A percentile compares a stretch with the other conserved stretches of the same genome.
These are phyloP conservation scores for Populus tomentosa DNA, from an alignment of 441 rosid species.

Conservation along the genomic window DNA sequence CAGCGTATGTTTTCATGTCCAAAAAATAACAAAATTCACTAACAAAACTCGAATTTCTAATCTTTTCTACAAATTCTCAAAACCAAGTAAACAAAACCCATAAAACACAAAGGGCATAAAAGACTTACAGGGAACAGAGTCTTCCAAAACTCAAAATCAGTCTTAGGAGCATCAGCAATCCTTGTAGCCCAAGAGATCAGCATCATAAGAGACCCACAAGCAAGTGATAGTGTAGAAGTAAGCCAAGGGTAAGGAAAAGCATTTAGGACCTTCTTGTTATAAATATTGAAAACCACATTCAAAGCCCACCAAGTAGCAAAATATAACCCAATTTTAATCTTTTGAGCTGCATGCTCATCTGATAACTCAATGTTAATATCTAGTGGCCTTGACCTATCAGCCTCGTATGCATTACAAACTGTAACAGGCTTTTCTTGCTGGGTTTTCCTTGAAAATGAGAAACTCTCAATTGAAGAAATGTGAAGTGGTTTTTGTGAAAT, in stretches of 20 bases:
- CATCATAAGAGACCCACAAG: conserved; percentile 92
- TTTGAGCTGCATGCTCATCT: conserved; percentile 40
- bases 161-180: conserved; percentile 79
- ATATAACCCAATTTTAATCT: conserved; percentile 69
- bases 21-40: not conserved
- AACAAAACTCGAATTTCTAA: not conserved
- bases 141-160: conserved; percentile 92
- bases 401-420: conserved; percentile 60
- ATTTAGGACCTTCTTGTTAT: conserved; percentile 95
- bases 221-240: conserved; percentile 87
- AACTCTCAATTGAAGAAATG: conserved; percentile 33
- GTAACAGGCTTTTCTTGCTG: conserved; percentile 18
- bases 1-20: not conserved
- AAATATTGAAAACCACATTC: conserved; percentile 90
- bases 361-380: conserved; percentile 56
- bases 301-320: conserved; percentile 97
- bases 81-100: not conserved
- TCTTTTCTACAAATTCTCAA: not conserved
- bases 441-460: conserved; percentile 19
- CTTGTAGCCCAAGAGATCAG: conserved; percentile 78
- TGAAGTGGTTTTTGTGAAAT: conserved; percentile 45
- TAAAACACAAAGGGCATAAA: not conserved
- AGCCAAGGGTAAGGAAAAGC: conserved; percentile 96
- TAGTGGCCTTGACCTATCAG: conserved; percentile 49
- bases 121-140: conserved; percentile 59